phyloP scores from a whole-genome alignment of 768 basidiomycete species.

The Rhizopogon rudus region DNA sequence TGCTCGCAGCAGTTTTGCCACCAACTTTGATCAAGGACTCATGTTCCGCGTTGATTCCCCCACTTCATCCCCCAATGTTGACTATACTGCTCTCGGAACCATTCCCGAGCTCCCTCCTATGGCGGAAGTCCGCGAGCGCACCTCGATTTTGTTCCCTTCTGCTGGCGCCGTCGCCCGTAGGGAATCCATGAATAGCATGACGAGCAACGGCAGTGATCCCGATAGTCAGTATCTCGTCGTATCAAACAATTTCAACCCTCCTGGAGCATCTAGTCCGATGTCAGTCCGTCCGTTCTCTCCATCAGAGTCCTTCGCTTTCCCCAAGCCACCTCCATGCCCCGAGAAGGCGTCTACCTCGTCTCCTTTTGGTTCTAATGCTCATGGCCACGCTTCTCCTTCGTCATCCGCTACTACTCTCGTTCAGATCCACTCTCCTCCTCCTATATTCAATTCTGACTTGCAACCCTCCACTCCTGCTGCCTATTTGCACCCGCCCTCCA shows the following conservation, averaged over 20 bases:
- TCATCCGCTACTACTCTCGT: constrained; percentile 16
- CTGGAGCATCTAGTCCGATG: constrained; percentile 45
- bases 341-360: background rate
- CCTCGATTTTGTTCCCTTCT: constrained; percentile 16
- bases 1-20: constrained; percentile 60
- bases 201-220: constrained; percentile 30
- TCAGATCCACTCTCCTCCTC: constrained; percentile 13
- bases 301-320: constrained; percentile 65
- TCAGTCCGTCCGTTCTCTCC: constrained; percentile 64
- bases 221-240: constrained; percentile 38
- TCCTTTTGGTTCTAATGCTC: background rate
- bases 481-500: constrained; percentile 3
- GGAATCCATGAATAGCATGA: constrained; percentile 37
- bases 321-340: constrained; percentile 45
- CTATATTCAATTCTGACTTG: constrained; percentile 9
- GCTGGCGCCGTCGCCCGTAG: constrained; percentile 21
- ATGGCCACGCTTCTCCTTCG: background rate
- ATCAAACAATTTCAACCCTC: constrained; percentile 15
- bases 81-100: constrained; percentile 4
- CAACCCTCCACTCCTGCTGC: constrained; percentile 7
- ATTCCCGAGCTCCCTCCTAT: constrained; percentile 45
- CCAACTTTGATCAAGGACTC: constrained; percentile 46
- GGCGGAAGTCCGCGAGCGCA: constrained; percentile 46
- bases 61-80: constrained; percentile 9
- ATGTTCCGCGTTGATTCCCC: constrained; percentile 18